Conservation (phyloP, 1,139 yeast species). For the Candida sp. region DNA sequence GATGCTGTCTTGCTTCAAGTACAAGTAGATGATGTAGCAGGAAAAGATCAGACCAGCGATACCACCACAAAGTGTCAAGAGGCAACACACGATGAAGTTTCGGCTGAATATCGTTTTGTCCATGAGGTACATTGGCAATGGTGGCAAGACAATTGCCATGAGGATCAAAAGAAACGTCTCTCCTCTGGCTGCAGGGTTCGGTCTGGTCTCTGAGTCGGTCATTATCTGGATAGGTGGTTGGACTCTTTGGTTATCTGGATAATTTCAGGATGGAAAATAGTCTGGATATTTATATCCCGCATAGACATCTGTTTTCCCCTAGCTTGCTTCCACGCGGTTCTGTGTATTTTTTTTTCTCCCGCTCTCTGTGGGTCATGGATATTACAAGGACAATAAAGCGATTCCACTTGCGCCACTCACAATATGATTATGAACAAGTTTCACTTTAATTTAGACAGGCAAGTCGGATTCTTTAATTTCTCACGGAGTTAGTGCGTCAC, state of each 20-base stretch:
- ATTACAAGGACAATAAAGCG: background rate
- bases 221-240: background rate
- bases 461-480: background rate
- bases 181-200: slow-evolving; percentile 8
- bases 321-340: background rate
- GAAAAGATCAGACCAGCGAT: slow-evolving; percentile 41
- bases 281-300: background rate
- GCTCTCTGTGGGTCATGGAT: background rate
- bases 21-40: slow-evolving; percentile 31
- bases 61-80: slow-evolving; percentile 44
- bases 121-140: slow-evolving; percentile 40
- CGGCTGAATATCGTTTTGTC: slow-evolving; percentile 32
- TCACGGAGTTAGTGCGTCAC: background rate
- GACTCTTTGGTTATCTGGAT: background rate
- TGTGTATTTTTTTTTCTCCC: background rate
- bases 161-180: slow-evolving; percentile 31
- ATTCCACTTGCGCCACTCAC: background rate
- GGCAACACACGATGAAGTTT: slow-evolving; percentile 36
- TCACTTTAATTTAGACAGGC: background rate
- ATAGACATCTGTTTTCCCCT: background rate
- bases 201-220: background rate
- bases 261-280: background rate
- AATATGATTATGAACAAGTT: background rate
- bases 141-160: slow-evolving; percentile 42
- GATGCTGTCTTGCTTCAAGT: slow-evolving; percentile 22